Evolutionary conservation across 2,329 filamentous ascomycete species (phyloP).

Genomic region (Curvularia verruculosa): DNA sequence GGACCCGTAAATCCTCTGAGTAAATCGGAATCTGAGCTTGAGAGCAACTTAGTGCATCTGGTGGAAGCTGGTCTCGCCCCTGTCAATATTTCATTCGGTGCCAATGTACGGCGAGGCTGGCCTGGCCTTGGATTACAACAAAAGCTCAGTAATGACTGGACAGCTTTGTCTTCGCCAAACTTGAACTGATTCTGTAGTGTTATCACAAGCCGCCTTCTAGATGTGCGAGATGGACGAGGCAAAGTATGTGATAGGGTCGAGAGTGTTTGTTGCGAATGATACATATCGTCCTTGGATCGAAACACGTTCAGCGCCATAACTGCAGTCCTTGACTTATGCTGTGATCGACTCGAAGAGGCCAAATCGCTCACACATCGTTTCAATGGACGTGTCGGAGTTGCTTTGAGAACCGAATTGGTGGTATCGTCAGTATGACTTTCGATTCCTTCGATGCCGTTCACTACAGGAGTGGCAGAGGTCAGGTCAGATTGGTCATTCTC

Average conservation of each 20-base stretch:
- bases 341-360: not conserved
- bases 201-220: conserved; percentile 15
- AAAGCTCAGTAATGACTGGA: conserved; percentile 9
- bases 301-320: conserved; percentile 1
- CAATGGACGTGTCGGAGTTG: not conserved
- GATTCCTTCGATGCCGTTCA: not conserved
- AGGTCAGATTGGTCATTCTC: not conserved
- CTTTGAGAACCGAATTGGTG: not conserved
- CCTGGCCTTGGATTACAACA: not conserved
- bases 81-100: conserved; percentile 8
- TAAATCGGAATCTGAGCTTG: conserved; percentile 12
- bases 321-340: not conserved
- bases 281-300: conserved; percentile 5
- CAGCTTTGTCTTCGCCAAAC: conserved; percentile 16
- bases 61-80: conserved; percentile 3
- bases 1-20: conserved; percentile 1
- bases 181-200: conserved; percentile 16
- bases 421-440: not conserved
- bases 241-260: not conserved
- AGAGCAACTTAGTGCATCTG: conserved; percentile 4
- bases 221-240: not conserved
- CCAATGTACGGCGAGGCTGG: conserved; percentile 6
- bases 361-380: conserved; percentile 7
- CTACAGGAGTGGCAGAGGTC: not conserved
- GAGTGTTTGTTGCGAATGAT: not conserved